Evolutionary conservation across 208 protist genomes (phyloP), one percentile per base, ranked within the genome.

Genomic region (Crithidia acanthocephali): DNA sequence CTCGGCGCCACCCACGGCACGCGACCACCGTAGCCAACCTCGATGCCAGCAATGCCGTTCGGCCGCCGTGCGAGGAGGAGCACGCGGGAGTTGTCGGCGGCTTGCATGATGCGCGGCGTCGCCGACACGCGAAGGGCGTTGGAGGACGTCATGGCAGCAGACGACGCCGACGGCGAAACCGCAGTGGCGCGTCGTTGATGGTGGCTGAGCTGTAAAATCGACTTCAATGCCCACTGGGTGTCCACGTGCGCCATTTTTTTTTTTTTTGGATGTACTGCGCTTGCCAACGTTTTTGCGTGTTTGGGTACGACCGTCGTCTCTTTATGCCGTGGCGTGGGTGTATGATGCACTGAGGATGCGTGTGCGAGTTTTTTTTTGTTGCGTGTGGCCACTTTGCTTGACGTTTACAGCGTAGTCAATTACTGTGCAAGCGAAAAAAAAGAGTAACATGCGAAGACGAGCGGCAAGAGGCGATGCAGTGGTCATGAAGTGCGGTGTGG

Each of bases 11-110:
- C 18, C 63, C 63, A 77, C 22, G 55, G 61, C 23, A 61, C 37
- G 42, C 27, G 76, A 9, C 35, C 48, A 2, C 59, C 65, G 27
- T 59, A 53, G 59, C 67, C 61, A 23, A 88, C 55, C 9, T 66
- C 62, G 0, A 88, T 70, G 7, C 83, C 83, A 10, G 79, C 66
- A 11, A 88, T 67, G 25, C 75, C 70, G 22, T 59, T 70, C 3
- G 78, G 71, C 1, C 83, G 74, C 33, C 35, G 70, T 25, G 74
- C 76, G 10, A 88, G 73, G 3, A 88, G 57, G 35, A 88, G 33
- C 32, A 74, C 57, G 30, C 68, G 62, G 16, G 79, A 33, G 10
- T 45, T 9, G 30, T 55, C 25, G 27, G 52, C 20, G 23, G 53
- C 32, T 18, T 60, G 48, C 65, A 75, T 51, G 56, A 76, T 57